Conservation (phyloP, 345 rosid genomes). For the Camelina neglecta region DNA sequence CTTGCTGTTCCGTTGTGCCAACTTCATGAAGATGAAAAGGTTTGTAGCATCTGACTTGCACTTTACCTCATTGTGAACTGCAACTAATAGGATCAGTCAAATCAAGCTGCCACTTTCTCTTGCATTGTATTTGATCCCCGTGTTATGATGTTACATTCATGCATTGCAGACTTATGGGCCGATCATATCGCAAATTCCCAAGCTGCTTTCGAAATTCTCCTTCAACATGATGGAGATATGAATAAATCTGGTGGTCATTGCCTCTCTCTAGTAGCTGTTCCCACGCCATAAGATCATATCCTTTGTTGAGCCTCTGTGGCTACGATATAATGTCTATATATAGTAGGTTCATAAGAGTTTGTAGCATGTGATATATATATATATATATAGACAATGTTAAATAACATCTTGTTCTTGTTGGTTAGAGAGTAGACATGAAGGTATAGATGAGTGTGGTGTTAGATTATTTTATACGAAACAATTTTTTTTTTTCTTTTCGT, state of each 20-base stretch:
- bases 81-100: neutral
- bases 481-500: neutral
- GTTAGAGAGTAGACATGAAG: neutral
- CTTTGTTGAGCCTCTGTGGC: neutral
- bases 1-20: slow-evolving; percentile 86
- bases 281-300: neutral
- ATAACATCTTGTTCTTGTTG: slow-evolving; percentile 7
- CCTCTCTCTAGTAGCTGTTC: neutral
- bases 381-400: neutral
- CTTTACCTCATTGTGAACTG: neutral
- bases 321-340: neutral
- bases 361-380: neutral
- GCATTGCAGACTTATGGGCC: slow-evolving; percentile 74
- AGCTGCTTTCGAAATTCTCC: slow-evolving; percentile 75
- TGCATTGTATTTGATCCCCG: neutral
- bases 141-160: neutral
- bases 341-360: neutral
- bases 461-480: neutral
- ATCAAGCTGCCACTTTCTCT: neutral
- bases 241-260: slow-evolving; percentile 18
- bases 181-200: slow-evolving; percentile 74
- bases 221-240: slow-evolving; percentile 63
- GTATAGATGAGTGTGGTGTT: neutral
- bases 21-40: slow-evolving; percentile 76
- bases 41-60: slow-evolving; percentile 23